A percentile compares a stretch with the other conserved stretches of the same genome.
These are phyloP conservation scores for Aspergillus pseudoviridinutans DNA, from an alignment of 2,329 filamentous ascomycete species.

Conservation along the genomic window DNA sequence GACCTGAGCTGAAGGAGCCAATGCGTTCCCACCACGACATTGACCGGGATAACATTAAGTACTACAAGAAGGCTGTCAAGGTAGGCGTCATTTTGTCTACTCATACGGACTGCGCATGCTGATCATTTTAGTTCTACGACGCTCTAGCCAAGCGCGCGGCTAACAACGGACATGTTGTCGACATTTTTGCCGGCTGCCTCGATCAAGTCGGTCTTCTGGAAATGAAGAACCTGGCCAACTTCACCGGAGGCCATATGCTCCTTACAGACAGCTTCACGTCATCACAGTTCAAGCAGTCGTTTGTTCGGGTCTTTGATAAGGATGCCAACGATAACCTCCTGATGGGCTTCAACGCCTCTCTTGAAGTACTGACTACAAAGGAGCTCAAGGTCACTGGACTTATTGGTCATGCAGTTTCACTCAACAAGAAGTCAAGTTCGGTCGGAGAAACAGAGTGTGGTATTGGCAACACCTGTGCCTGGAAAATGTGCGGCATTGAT, in stretches of 20 bases:
- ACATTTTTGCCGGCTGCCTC: constrained; percentile 95
- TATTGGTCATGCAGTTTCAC: constrained; percentile 91
- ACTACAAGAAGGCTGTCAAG: constrained; percentile 98
- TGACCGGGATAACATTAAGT: constrained; percentile 97
- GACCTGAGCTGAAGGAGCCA: constrained; percentile 89
- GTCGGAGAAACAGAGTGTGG: constrained; percentile 98
- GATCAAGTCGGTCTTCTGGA: constrained; percentile 96
- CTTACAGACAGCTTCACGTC: constrained; percentile 97
- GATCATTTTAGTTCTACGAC: constrained; percentile 75
- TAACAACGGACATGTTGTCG: constrained; percentile 95
- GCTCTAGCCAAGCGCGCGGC: constrained; percentile 87
- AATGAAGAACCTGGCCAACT: constrained; percentile 97
- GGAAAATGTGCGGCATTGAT: constrained; percentile 99
- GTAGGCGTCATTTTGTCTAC: constrained; percentile 43
- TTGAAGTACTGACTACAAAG: constrained; percentile 95
- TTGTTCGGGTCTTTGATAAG: constrained; percentile 94
- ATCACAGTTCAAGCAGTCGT: constrained; percentile 99
- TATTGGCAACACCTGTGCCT: constrained; percentile 96
- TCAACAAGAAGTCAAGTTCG: constrained; percentile 97
- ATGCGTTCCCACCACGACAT: constrained; percentile 99
- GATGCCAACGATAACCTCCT: constrained; percentile 89
- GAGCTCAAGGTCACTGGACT: constrained; percentile 96
- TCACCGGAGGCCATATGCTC: constrained; percentile 96
- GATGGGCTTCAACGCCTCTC: constrained; percentile 96
- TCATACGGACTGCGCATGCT: constrained; percentile 11